Evolutionary conservation across 441 rosid species (phyloP).

Genomic region (Croton setiger): DNA sequence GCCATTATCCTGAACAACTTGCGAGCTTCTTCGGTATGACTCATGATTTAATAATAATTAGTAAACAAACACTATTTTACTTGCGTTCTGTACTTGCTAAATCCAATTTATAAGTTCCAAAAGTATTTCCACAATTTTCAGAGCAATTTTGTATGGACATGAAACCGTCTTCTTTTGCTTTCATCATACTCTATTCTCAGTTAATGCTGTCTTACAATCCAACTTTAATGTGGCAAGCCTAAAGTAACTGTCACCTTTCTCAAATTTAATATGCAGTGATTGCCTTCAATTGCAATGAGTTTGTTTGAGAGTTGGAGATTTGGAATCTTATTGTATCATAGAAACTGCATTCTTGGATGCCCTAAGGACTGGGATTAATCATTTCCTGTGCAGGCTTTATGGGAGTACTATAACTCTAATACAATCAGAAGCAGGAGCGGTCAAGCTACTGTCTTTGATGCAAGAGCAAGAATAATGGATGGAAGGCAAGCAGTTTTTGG

Average conservation of each 20-base stretch:
- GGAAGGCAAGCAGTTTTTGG: constrained; percentile 68
- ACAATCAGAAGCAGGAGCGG: constrained; percentile 41
- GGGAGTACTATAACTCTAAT: constrained; percentile 44
- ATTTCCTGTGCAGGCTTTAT: constrained; percentile 36
- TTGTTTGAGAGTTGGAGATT: background rate
- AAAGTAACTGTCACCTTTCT: background rate
- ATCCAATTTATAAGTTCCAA: background rate
- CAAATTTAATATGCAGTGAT: background rate
- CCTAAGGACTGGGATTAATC: background rate
- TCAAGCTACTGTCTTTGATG: constrained; percentile 51
- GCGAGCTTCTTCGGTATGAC: constrained; percentile 39
- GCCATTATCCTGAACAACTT: constrained; percentile 45
- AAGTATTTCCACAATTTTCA: background rate
- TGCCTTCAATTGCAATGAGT: background rate
- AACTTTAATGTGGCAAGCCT: background rate
- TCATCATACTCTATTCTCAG: background rate
- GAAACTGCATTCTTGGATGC: background rate
- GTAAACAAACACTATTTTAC: background rate
- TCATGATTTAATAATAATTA: background rate
- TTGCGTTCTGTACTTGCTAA: background rate
- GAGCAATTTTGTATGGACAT: background rate
- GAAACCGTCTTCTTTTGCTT: background rate
- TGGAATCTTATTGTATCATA: background rate
- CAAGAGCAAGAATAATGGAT: constrained; percentile 68
- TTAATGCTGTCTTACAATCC: background rate